Conservation (phyloP, 306 rosid genomes). For the Oemleria cerasiformis region DNA sequence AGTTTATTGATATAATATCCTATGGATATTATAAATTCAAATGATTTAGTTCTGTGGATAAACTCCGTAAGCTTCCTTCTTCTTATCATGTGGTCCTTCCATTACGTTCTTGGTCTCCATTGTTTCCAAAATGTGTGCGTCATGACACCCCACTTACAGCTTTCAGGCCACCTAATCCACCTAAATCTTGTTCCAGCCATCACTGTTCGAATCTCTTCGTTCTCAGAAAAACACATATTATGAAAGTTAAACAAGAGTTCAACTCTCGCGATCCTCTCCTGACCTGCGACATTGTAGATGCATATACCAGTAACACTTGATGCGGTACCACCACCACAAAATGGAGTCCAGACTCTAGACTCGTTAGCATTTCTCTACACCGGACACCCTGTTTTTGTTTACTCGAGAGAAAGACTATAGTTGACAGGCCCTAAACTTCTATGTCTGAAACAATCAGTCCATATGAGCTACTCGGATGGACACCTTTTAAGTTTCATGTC, state of each 20-base stretch:
- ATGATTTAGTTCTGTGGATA: background rate
- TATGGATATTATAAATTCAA: slow-evolving; percentile 1
- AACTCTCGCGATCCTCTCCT: background rate
- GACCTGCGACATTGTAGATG: background rate
- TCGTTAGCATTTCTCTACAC: too few species aligned
- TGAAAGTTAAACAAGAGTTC: too few species aligned
- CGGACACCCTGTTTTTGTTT: too few species aligned
- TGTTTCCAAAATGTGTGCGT: slow-evolving; percentile 3
- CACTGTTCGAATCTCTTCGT: too few species aligned
- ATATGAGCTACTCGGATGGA: background rate
- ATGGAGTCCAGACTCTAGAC: background rate
- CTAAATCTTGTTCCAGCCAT: background rate
- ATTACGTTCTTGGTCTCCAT: slow-evolving; percentile 12
- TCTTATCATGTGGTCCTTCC: slow-evolving; percentile 19
- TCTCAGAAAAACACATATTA: too few species aligned
- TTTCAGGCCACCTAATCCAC: background rate
- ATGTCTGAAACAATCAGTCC: background rate
- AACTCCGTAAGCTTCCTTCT: background rate
- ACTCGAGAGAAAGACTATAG: too few species aligned
- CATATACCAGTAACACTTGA: background rate
- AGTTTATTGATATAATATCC: slow-evolving; percentile 31
- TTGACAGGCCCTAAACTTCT: background rate
- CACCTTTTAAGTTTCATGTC: background rate
- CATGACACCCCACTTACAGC: background rate
- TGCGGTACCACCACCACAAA: background rate